Evolutionary conservation across 345 rosid genomes (phyloP).

Genomic region (Hirschfeldia incana): DNA sequence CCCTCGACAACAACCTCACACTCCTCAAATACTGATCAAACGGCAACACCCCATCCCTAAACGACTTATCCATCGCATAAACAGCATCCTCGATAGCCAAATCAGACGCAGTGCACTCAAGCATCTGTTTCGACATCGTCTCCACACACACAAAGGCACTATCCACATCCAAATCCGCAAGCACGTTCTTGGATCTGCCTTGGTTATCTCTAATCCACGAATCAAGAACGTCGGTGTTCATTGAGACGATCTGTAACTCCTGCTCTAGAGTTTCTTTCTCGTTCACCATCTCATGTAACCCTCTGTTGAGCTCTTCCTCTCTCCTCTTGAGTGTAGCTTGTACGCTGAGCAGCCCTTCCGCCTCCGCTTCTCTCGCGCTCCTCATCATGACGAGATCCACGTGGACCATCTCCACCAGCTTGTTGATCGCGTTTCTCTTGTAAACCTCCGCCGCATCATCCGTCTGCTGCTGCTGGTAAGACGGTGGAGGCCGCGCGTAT

Average conservation of each 20-base stretch:
- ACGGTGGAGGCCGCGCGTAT: not conserved
- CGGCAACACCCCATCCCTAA: conserved; percentile 61
- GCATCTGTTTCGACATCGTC: conserved; percentile 69
- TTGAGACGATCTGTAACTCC: conserved; percentile 74
- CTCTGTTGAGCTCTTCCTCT: conserved; percentile 59
- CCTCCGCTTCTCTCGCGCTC: conserved; percentile 67
- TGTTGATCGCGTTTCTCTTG: conserved; percentile 69
- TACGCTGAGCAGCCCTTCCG: conserved; percentile 70
- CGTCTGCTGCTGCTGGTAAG: conserved; percentile 34
- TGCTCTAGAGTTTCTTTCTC: conserved; percentile 81
- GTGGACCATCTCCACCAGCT: conserved; percentile 66
- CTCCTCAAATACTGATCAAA: conserved; percentile 88
- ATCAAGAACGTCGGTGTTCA: conserved; percentile 69
- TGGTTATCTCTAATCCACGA: conserved; percentile 71
- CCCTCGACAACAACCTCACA: conserved; percentile 84
- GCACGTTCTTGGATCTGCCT: conserved; percentile 39
- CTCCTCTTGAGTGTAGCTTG: conserved; percentile 66
- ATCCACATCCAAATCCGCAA: conserved; percentile 50
- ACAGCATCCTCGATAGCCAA: conserved; percentile 88
- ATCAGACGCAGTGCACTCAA: conserved; percentile 72
- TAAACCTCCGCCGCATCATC: conserved; percentile 75
- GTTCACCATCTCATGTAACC: conserved; percentile 67
- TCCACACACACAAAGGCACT: conserved; percentile 60
- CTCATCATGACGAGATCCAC: conserved; percentile 60
- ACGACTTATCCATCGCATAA: conserved; percentile 73